Base-by-base conservation (phyloP, 495 filamentous ascomycete species). In the Trichocladium antarcticum region DNA sequence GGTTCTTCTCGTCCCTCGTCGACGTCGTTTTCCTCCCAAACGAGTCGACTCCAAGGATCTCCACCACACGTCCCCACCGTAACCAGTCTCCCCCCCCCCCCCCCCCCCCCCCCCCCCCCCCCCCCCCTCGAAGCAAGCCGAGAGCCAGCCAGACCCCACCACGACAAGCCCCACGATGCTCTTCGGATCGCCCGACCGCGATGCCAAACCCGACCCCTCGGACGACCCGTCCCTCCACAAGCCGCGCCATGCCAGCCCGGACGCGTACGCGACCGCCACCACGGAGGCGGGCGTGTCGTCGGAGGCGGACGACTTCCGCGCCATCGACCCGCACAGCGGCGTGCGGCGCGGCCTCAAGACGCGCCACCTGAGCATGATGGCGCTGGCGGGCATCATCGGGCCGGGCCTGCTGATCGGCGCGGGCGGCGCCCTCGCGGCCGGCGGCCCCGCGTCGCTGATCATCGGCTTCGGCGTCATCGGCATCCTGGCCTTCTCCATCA, bases 291-390 rank as follows among this genome's bases (percentile, higher is more conserved):
- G 34, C 37, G 32, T 36, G 17, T 38, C 42, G n/a, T 56, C 53
- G 16, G 59, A 57, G 3, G 47, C 55, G 34, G 63, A 58, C 37
- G 69, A 74, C 58, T 71, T 69, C 51, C 54, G 47, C 22, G 58
- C 56, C 22, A 72, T 73, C 41, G 71, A 74, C 56, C 70, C 70
- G 16, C 52, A 72, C 38, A 66, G 61, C 29, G 72, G 72, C 12
- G 71, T 75, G 51, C 72, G 68, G 61, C 70, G 72, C 45, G 72
- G 70, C 53, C 63, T 87, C 53, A 84, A 84, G 68, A 80, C 76
- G 22, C 70, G 83, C 37, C 83, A 87, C 61, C 56, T 85, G 24
- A 76, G 77, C 59, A 84, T 87, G 81, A 85, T 87, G 72, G 83
- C 76, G 32, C 61, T 79, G 16, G 76, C 74, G 42, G 74, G 75